phyloP scores from a whole-genome alignment of 2,329 filamentous ascomycete genomes.

The Plectosphaerella plurivora region DNA sequence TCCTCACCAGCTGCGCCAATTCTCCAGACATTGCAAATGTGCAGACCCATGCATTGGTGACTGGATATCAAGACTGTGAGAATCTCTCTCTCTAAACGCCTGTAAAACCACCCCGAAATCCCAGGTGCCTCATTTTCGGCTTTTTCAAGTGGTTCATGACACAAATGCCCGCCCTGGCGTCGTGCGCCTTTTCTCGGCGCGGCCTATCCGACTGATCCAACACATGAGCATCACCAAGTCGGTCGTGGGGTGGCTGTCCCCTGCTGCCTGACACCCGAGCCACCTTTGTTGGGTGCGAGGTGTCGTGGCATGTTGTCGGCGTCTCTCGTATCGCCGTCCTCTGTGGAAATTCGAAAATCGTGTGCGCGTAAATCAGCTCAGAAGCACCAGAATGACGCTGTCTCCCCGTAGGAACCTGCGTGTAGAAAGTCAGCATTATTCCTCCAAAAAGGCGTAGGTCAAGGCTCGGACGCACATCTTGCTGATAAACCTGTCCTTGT shows the following conservation, averaged over 20 bases:
- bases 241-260: neutral
- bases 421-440: neutral
- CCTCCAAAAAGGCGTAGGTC: neutral
- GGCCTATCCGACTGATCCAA: neutral
- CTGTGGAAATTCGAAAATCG: neutral
- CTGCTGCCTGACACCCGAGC: neutral
- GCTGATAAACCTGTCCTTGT: slow-evolving; percentile 97
- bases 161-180: no score
- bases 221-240: neutral
- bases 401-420: slow-evolving; percentile 79
- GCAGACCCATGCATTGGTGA: neutral
- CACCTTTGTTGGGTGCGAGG: neutral
- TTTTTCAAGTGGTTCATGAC: no score
- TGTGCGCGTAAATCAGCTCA: slow-evolving; percentile 50
- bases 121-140: no score
- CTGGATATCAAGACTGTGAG: neutral
- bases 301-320: no score
- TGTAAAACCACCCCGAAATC: neutral
- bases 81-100: neutral
- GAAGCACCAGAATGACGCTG: slow-evolving; percentile 79
- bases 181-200: no score
- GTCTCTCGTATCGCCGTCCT: neutral
- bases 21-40: no score
- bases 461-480: slow-evolving; percentile 67
- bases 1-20: no score